Base-by-base conservation (phyloP, 768 basidiomycete species). In the Podaxis sp. region DNA sequence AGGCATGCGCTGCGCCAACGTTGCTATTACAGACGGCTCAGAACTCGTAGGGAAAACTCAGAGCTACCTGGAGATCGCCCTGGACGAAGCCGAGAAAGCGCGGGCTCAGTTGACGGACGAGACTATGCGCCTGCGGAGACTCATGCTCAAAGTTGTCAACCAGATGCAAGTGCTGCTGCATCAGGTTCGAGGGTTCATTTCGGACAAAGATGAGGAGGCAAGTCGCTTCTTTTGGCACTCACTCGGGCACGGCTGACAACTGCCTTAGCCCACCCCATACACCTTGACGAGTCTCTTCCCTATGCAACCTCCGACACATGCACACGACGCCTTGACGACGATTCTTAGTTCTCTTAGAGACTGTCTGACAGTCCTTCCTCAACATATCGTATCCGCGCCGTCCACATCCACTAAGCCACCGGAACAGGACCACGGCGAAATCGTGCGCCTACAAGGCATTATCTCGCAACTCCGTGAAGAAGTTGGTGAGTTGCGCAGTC, bases 31-130 rank as follows among this genome's bases (percentile, higher is more conserved):
- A 9, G 78, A 81, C 11, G 83, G 80, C 7, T 72, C 75, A 54
- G 80, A 79, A 57, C 67, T 75, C 33, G 64, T 81, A 11, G 82
- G 81, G 17, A 85, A 78, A 69, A 83, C 85, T 1, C 79, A 80
- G 55, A 80, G 79, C 11, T 82, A 83, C 67, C 68, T 87, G 33
- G 91, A 94, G 64, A 73, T 82, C 33, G 87, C 90, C 5, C 76
- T 94, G 37, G 86, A 88, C 52, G 84, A 93, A 66, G 87, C 91
- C 0, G 91, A 94, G 70, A 78, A 80, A 55, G 84, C 89, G 0
- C 78, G 89, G 41, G 75, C 75, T 24, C 82, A 82, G 49, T 80
- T 94, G 19, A 72, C 77, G 33, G 84, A 87, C 40, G 91, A 94
- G 70, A 92, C 89, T 57, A 69, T 80, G 36, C 76, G 78, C 38